Evolutionary conservation across 2,329 filamentous ascomycete species (phyloP), one percentile per base, ranked within the genome.

Genomic region (Fusarium subglutinans): DNA sequence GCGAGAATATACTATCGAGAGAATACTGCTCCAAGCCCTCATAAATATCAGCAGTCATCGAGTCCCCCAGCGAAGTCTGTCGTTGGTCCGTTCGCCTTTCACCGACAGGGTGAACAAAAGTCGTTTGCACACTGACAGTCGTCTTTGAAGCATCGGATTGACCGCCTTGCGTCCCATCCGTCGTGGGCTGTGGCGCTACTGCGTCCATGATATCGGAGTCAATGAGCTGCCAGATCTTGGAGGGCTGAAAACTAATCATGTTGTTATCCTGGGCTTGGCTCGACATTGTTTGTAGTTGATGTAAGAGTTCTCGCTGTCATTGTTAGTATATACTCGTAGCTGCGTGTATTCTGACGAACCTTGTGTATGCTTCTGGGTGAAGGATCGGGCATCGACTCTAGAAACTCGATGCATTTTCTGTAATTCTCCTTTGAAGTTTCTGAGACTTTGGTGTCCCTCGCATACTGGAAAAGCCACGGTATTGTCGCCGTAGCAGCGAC

Each of bases 381-480:
- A 3, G 71, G 71, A 69, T 74, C 72, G 0, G 71, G 71, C 71
- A 73, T 72, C 1, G 62, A 74, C 18, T 70, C 63, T 3, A 74
- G 15, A 40, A 74, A 74, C 3, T 69, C 71, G 1, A 72, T 37
- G 4, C 72, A 77, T 12, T 70, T 76, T 4, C 53, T 33, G 0
- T 76, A 61, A 12, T 77, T 77, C 6, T 77, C 69, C 8, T 66
- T 76, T 1, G 76, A 72, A 0, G 68, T 74, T 17, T 55, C 51
- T 0, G 76, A 74, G 1, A 77, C 70, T 12, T 70, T 69, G 0
- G 35, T 28, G 8, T 77, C 76, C 6, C 72, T 70, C 3, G 76
- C 75, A 41, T 77, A 77, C 26, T 77, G 76, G 26, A 77, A 77
- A 4, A 77, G 35, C 76, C 75, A 77, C 1, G 75, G 71, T 6